Evolutionary conservation across 163 green algal genomes (phyloP), one percentile per base, ranked within the genome.

Genomic region (Chloromonas sp.): DNA sequence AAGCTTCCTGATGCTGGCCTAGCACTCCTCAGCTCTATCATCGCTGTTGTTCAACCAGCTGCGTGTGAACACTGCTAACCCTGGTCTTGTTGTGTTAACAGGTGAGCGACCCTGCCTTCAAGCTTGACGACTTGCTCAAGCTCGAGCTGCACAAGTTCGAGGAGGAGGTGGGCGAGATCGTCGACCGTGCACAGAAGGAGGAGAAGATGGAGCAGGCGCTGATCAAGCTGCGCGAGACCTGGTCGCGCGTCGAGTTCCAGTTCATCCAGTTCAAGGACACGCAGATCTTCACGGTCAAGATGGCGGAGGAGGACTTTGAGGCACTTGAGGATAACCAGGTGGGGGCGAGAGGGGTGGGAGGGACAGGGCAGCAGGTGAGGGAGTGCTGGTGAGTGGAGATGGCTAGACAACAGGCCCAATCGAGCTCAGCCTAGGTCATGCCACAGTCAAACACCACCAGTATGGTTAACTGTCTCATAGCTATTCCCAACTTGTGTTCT

Each of bases 141-240:
- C 90, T 97, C 81, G 88, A 97, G 91, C 92, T 98, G 84, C 94
- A 97, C 91, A 96, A 96, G 87, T 98, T 95, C 86, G 94, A 95
- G 85, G 95, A 98, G 70, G 95, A 98, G 84, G 95, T 89, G 13
- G 92, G 92, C 57, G 95, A 98, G 90, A 96, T 98, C 85, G 94
- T 97, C 60, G 95, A 98, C 88, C 91, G 94, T 60, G 94, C 95
- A 0, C 93, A 97, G 89, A 98, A 98, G 87, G 95, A 98, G 85
- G 95, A 96, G 91, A 98, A 98, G 91, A 97, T 97, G 93, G 95
- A 98, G 91, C 84, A 90, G 66, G 91, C 89, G 3, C 90, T 98
- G 71, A 88, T 79, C 79, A 94, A 93, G 78, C 87, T 98, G 60
- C 84, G 93, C 2, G 95, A 98, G 14, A 93, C 87, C 1, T 98